Evolutionary conservation across 1,139 yeast genomes (phyloP), one percentile per base, ranked within the genome.

Genomic region (Diutina catenulata): DNA sequence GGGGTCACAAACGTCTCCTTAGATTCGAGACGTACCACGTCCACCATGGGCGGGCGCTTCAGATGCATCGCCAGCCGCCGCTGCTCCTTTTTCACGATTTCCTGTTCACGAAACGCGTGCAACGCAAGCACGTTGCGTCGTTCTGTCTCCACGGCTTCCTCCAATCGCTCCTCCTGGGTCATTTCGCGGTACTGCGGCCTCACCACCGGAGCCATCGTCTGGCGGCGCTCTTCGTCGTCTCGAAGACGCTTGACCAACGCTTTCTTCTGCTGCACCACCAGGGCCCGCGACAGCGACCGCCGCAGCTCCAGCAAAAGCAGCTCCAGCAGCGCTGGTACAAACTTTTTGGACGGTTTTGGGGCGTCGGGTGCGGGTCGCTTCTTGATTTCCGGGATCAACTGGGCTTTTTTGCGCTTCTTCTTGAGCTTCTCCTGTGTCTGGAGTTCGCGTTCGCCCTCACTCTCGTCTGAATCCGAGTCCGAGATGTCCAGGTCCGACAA

Each of bases 111-210:
- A 50, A 83, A 88, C 49, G 70, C 67, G 43, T 82, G 76, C 45
- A 91, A 64, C 3, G 96, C 81, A 23, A 74, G 64, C 4, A 76
- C 60, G 54, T 93, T 91, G 38, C 72, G 70, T 51, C 72, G 69
- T 55, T 91, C 98, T 0, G 97, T 93, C 47, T 80, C 82, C 36
- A 77, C 65, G 0, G 98, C 97, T 51, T 87, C 94, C 10, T 71
- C 80, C 38, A 91, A 60, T 41, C 88, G 67, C 52, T 91, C 95
- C 44, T 80, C 95, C 49, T 91, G 94, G 0, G 98, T 87, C 53
- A 82, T 53, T 45, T 71, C 77, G 13, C 64, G 62, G 39, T 70
- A 68, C 42, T 55, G 56, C 46, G 56, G 60, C 40, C 68, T 55
- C 46, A 57, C 64, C 27, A 63, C 61, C 1, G 76, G 76, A 1